Evolutionary conservation across 805 yeast genomes (phyloP).

Genomic region (Metschnikowia henanensis): DNA sequence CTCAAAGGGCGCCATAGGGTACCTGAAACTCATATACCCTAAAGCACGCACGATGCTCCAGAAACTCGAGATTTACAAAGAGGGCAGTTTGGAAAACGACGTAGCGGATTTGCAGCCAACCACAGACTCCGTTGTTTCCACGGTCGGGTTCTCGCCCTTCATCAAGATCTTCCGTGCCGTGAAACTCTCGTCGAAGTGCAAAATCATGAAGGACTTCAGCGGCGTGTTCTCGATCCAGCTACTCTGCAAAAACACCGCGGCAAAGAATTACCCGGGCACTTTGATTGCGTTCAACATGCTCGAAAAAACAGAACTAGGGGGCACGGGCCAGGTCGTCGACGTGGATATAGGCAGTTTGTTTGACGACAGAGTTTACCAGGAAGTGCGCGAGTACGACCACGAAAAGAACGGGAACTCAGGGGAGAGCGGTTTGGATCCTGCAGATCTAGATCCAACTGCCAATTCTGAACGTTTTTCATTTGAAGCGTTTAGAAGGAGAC

Average conservation of each 20-base stretch:
- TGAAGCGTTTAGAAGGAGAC: conserved; percentile 10
- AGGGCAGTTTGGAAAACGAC: conserved; percentile 4
- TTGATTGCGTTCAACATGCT: conserved; percentile 41
- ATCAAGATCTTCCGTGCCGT: conserved; percentile 36
- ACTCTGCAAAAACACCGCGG: conserved; percentile 32
- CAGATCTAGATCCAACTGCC: background rate
- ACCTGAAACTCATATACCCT: conserved; percentile 66
- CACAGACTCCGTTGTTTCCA: conserved; percentile 25
- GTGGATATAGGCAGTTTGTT: conserved; percentile 23
- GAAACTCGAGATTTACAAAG: conserved; percentile 45
- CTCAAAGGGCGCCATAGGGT: conserved; percentile 74
- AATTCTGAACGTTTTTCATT: conserved; percentile 12
- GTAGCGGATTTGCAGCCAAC: conserved; percentile 3
- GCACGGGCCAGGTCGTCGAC: conserved; percentile 13
- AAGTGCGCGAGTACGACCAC: conserved; percentile 20
- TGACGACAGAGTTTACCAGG: conserved; percentile 28
- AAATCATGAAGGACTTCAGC: conserved; percentile 34
- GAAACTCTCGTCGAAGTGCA: conserved; percentile 39
- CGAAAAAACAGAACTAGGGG: conserved; percentile 24
- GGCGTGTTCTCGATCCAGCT: conserved; percentile 41
- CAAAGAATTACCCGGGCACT: conserved; percentile 35
- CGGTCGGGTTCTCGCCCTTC: conserved; percentile 35
- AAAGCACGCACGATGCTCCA: conserved; percentile 61
- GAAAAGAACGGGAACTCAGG: background rate
- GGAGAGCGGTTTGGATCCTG: no score